Conservation (phyloP, 352 stramenopile genomes). For the Aphanomyces euteiches region DNA sequence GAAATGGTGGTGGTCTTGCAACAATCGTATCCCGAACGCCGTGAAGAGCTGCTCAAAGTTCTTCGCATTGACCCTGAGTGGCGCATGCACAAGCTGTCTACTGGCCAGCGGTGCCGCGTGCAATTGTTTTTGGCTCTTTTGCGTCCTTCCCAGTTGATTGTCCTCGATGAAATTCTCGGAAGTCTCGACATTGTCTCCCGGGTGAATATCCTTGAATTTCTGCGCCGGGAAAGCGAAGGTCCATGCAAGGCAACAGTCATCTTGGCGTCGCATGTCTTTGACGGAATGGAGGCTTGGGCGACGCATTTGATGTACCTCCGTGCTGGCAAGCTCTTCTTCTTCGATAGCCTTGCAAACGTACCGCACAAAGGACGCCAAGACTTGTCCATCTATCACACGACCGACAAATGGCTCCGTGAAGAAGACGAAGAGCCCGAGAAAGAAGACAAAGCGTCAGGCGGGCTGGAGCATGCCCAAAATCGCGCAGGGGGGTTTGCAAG, state of each 20-base stretch:
- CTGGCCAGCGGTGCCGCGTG: slow-evolving; percentile 86
- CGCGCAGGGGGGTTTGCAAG: slow-evolving; percentile 71
- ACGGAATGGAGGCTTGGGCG: slow-evolving; percentile 95
- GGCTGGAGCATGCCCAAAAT: slow-evolving; percentile 70
- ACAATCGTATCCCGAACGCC: slow-evolving; percentile 88
- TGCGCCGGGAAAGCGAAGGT: slow-evolving; percentile 81
- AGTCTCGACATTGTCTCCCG: slow-evolving; percentile 95
- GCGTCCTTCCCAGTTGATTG: slow-evolving; percentile 93
- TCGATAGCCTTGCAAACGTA: slow-evolving; percentile 63
- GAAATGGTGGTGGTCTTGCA: slow-evolving; percentile 98
- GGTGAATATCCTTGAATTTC: slow-evolving; percentile 91
- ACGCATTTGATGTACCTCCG: slow-evolving; percentile 93
- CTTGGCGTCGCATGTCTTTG: slow-evolving; percentile 95
- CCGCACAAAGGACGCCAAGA: slow-evolving; percentile 45
- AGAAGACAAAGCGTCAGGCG: slow-evolving; percentile 43
- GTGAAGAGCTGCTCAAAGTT: slow-evolving; percentile 90
- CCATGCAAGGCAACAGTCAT: slow-evolving; percentile 57
- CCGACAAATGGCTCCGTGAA: slow-evolving; percentile 90
- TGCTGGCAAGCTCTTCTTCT: slow-evolving; percentile 50
- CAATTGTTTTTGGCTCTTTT: slow-evolving; percentile 96
- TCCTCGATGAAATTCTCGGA: slow-evolving; percentile 97
- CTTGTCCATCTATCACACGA: slow-evolving; percentile 88
- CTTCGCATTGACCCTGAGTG: slow-evolving; percentile 94
- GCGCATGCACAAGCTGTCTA: slow-evolving; percentile 77
- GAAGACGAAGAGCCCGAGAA: slow-evolving; percentile 79